These are phyloP conservation scores for Aspergillus costaricaensis DNA, from an alignment of 2,329 filamentous ascomycete genomes.

Conservation along the genomic window DNA sequence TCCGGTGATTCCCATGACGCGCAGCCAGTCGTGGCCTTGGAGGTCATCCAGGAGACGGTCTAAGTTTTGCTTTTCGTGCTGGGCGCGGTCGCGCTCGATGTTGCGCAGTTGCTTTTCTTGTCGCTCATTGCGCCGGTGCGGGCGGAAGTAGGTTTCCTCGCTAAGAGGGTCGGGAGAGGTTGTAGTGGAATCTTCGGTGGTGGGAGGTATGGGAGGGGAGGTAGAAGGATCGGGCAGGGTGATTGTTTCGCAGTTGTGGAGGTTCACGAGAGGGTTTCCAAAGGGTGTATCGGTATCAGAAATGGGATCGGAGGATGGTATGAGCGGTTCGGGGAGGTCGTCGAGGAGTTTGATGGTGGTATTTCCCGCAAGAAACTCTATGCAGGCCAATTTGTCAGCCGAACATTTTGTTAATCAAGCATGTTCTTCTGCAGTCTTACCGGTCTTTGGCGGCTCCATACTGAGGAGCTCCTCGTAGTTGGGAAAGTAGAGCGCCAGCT, in stretches of 20 bases:
- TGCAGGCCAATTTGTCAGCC: background rate
- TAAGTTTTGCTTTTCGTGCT: slow-evolving; percentile 67
- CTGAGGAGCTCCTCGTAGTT: slow-evolving; percentile 95
- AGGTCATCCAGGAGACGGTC: slow-evolving; percentile 75
- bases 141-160: slow-evolving; percentile 58
- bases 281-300: slow-evolving; percentile 30
- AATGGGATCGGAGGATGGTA: slow-evolving; percentile 22
- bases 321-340: slow-evolving; percentile 45
- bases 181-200: background rate
- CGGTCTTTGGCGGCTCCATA: slow-evolving; percentile 74
- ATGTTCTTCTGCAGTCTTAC: slow-evolving; percentile 48
- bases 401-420: too few species aligned
- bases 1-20: slow-evolving; percentile 83
- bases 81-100: slow-evolving; percentile 66
- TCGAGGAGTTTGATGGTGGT: slow-evolving; percentile 74
- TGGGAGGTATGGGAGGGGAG: slow-evolving; percentile 18
- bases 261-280: slow-evolving; percentile 39
- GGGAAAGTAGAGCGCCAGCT: slow-evolving; percentile 85
- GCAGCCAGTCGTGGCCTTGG: slow-evolving; percentile 88
- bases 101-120: slow-evolving; percentile 70
- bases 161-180: slow-evolving; percentile 55
- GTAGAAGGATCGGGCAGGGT: slow-evolving; percentile 17
- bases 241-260: slow-evolving; percentile 41
- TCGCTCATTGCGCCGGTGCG: slow-evolving; percentile 62
- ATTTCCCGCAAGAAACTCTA: slow-evolving; percentile 72